Conservation (phyloP, 768 basidiomycete genomes). For the Neoboletus subvelutipes region DNA sequence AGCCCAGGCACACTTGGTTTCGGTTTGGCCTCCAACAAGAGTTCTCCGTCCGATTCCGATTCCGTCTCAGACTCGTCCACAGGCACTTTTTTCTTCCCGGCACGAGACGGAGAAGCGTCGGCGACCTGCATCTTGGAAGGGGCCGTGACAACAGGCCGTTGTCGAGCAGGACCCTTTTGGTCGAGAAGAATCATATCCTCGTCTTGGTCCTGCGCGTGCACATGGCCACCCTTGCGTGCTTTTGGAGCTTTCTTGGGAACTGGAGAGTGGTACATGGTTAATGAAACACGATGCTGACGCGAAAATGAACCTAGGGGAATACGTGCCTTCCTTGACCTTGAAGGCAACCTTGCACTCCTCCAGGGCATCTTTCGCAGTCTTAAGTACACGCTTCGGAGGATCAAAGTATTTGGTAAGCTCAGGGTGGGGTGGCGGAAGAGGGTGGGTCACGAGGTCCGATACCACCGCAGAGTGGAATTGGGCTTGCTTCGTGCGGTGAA, state of each 20-base stretch:
- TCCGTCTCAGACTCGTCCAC: constrained; percentile 56
- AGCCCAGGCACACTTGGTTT: constrained; percentile 26
- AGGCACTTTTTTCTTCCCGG: constrained; percentile 16
- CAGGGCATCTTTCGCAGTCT: constrained; percentile 53
- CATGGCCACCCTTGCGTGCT: constrained; percentile 61
- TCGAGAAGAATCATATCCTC: constrained; percentile 61
- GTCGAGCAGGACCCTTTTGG: constrained; percentile 23
- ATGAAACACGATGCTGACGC: background rate
- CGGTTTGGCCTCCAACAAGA: constrained; percentile 15
- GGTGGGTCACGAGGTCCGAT: constrained; percentile 66
- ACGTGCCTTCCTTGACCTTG: constrained; percentile 75
- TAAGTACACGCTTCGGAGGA: constrained; percentile 67
- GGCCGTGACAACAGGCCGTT: constrained; percentile 15
- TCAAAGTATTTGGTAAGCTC: constrained; percentile 83
- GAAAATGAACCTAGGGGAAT: background rate
- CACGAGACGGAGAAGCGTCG: constrained; percentile 1
- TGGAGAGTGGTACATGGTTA: constrained; percentile 25
- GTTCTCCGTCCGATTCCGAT: constrained; percentile 41
- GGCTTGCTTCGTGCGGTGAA: constrained; percentile 92
- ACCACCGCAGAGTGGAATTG: constrained; percentile 86
- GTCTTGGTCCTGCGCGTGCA: constrained; percentile 59
- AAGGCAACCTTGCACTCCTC: constrained; percentile 64
- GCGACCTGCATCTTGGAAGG: constrained; percentile 5
- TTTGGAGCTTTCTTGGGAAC: constrained; percentile 62
- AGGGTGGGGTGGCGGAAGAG: constrained; percentile 83